Base-by-base conservation (phyloP, 2,329 filamentous ascomycete genomes). In the Scedosporium minutisporum region DNA sequence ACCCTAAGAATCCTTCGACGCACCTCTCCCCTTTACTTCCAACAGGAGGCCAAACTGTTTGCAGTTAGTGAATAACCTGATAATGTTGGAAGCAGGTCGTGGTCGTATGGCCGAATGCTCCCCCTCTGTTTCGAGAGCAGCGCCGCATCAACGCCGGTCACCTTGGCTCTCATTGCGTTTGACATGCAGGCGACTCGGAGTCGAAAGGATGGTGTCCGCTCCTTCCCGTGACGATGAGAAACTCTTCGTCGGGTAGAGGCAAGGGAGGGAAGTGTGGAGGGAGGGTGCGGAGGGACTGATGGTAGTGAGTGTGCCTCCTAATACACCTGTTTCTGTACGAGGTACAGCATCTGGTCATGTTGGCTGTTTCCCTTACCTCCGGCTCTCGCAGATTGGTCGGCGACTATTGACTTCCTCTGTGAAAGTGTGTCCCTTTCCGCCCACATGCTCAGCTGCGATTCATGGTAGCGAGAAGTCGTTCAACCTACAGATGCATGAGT, bases 401-500 rank as follows among this genome's bases (percentile, higher is more conserved):
- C 51, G 12, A 14, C 51, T 27, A 14, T 23, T 12, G 12, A 12
- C 51, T 23, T 16, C 4, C 21, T 18, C 12, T 25, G 51, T 48
- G 44, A 48, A 18, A 48, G 9, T 48, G 44, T 48, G n/a, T n/a
- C 4, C 51, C 18, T 23, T 27, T 55, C 18, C 51, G 51, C 21
- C 51, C 51, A 55, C 51, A 55, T 55, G 51, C 7, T 27, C 23
- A 27, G 51, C 18, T 55, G 5, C 6, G 23, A 55, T 55, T 55
- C 51, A 55, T 55, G 51, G 51, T 55, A 55, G 51, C 51, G 51
- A 55, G 51, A 23, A 55, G 51, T 27, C 51, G 51, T 55, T 55
- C 18, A 23, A 55, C 51, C 16, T 21, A n/a, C n/a, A 14, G 21
- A 14, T 55, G 51, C 51, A 55, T 55, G 51, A 27, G 51, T 55